Evolutionary conservation across 768 basidiomycete species (phyloP).

Genomic region (Roridomyces roridus): DNA sequence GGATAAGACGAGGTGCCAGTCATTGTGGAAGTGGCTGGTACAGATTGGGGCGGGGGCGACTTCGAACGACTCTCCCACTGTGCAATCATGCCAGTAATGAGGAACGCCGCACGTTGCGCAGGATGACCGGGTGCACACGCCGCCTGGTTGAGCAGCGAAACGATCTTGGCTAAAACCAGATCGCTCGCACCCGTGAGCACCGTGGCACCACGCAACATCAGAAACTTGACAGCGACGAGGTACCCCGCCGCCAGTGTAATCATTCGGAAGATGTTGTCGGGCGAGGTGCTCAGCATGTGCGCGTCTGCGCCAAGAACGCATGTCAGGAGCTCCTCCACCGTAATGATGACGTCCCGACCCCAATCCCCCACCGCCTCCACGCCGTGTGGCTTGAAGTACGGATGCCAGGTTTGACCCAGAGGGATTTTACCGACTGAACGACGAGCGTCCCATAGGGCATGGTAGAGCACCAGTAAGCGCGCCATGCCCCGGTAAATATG

Average conservation of each 20-base stretch:
- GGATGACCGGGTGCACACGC: conserved; percentile 41
- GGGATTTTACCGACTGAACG: conserved; percentile 16
- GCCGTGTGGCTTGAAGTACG: conserved; percentile 39
- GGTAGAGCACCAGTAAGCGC: conserved; percentile 42
- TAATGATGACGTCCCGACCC: conserved; percentile 43
- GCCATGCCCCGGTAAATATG: conserved; percentile 41
- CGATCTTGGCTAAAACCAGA: conserved; percentile 32
- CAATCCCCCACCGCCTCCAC: conserved; percentile 40
- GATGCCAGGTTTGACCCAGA: conserved; percentile 20
- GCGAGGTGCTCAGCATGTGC: conserved; percentile 40
- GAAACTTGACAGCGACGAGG: conserved; percentile 43
- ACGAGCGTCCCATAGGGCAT: conserved; percentile 33
- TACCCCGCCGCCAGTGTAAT: conserved; percentile 44
- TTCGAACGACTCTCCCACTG: conserved; percentile 17
- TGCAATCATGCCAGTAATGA: conserved; percentile 21
- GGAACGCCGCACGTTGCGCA: conserved; percentile 25
- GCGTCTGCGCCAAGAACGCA: conserved; percentile 34
- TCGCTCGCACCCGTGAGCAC: conserved; percentile 40
- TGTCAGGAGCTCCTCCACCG: conserved; percentile 42
- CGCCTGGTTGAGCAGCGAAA: conserved; percentile 32
- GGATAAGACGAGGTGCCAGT: conserved; percentile 14
- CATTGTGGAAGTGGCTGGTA: too few species aligned
- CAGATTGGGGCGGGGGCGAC: too few species aligned
- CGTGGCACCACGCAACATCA: conserved; percentile 35
- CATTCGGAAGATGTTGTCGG: conserved; percentile 48